Evolutionary conservation across 306 rosid species (phyloP).

Genomic region (Quercus cerris): DNA sequence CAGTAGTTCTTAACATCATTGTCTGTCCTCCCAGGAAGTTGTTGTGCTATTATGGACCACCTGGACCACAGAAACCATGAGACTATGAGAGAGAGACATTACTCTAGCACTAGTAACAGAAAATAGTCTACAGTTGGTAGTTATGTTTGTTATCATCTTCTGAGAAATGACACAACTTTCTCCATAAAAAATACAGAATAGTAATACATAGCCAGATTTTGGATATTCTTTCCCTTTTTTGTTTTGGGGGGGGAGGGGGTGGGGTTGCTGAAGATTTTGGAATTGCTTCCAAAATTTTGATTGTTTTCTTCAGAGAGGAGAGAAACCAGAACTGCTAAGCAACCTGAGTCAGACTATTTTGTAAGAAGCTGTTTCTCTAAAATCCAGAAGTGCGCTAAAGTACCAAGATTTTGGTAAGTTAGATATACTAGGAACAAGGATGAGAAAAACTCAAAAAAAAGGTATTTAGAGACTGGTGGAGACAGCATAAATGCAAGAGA

Average conservation of each 20-base stretch:
- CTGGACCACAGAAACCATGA: conserved; percentile 29
- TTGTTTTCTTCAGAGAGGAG: background rate
- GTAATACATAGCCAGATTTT: background rate
- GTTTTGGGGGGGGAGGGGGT: too few species aligned
- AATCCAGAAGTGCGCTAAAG: too few species aligned
- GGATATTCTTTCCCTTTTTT: background rate
- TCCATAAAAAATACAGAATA: background rate
- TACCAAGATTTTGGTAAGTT: too few species aligned
- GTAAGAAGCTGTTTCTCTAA: too few species aligned
- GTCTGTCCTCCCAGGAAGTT: conserved; percentile 92
- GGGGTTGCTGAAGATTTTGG: background rate
- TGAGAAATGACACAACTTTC: background rate
- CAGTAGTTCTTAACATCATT: conserved; percentile 80
- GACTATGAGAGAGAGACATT: background rate
- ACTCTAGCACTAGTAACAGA: conserved; percentile 10
- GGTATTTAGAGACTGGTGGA: background rate
- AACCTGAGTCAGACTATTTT: background rate
- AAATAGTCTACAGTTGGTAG: conserved; percentile 7
- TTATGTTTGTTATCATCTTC: background rate
- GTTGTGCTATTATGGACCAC: conserved; percentile 94
- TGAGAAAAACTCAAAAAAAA: too few species aligned
- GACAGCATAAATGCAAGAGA: background rate
- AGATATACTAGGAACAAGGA: too few species aligned
- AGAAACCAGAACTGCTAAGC: background rate
- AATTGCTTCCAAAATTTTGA: background rate